These are phyloP conservation scores for Diaporthe capsici DNA, from an alignment of 2,329 filamentous ascomycete genomes.

Conservation along the genomic window DNA sequence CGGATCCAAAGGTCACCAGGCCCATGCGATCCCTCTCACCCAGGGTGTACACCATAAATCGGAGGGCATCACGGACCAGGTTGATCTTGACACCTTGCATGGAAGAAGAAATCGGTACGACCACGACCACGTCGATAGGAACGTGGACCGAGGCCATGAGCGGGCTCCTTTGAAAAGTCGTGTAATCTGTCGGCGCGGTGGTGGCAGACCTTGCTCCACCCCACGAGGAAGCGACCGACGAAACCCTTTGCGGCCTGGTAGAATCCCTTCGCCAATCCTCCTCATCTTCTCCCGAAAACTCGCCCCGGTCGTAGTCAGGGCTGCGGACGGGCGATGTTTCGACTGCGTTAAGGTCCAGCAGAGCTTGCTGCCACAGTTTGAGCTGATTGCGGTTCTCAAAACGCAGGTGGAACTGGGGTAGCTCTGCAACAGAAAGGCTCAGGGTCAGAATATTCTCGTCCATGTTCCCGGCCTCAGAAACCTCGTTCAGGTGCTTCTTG, in stretches of 20 bases:
- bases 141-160: conserved; percentile 78
- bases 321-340: conserved; percentile 75
- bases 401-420: conserved; percentile 93
- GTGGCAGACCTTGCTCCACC: conserved; percentile 86
- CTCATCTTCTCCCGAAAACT: conserved; percentile 87
- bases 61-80: conserved; percentile 89
- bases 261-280: conserved; percentile 83
- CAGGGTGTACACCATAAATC: conserved; percentile 90
- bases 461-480: conserved; percentile 76
- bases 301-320: conserved; percentile 82
- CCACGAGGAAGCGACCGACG: conserved; percentile 86
- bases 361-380: conserved; percentile 89
- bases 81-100: conserved; percentile 99
- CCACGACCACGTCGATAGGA: conserved; percentile 94
- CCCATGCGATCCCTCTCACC: conserved; percentile 97
- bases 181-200: conserved; percentile 94
- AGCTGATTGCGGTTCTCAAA: conserved; percentile 88
- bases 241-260: conserved; percentile 75
- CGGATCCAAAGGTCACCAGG: conserved; percentile 95
- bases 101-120: conserved; percentile 96
- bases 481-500: conserved; percentile 95
- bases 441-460: conserved; percentile 91
- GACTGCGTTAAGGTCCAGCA: conserved; percentile 84
- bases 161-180: conserved; percentile 73
- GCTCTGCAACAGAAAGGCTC: conserved; percentile 89